Conservation (phyloP, 108 stramenopile genomes). For the Chaetoceros tenuissimus region DNA sequence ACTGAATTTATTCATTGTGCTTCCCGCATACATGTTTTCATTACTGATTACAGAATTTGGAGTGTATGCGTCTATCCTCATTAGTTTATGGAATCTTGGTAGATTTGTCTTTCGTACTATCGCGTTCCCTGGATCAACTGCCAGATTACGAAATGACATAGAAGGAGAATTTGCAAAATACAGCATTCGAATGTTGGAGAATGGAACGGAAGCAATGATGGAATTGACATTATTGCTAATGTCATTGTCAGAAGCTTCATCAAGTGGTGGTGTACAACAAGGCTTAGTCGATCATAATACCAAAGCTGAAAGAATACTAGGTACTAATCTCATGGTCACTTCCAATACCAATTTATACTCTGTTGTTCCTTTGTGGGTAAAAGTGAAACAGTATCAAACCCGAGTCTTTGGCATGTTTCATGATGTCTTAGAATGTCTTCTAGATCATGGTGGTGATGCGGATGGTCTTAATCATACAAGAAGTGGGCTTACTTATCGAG, state of each 20-base stretch:
- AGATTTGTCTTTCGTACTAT: conserved; percentile 60
- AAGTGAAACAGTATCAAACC: conserved; percentile 49
- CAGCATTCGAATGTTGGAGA: conserved; percentile 58
- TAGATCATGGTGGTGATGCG: conserved; percentile 29
- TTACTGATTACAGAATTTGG: conserved; percentile 58
- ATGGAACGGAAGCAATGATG: conserved; percentile 28
- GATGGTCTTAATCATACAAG: conserved; percentile 3
- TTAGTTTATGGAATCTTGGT: conserved; percentile 31
- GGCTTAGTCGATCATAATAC: neutral
- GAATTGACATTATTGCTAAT: conserved; percentile 30
- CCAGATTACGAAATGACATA: conserved; percentile 56
- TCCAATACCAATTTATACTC: conserved; percentile 1
- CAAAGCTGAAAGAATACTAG: no score
- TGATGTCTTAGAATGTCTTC: conserved; percentile 50
- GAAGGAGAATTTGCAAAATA: conserved; percentile 76
- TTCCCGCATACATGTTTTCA: conserved; percentile 47
- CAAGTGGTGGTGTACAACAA: neutral
- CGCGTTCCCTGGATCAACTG: conserved; percentile 76
- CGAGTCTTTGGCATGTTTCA: conserved; percentile 59
- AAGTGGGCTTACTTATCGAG: conserved; percentile 15
- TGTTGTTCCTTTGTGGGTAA: conserved; percentile 34
- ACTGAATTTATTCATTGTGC: conserved; percentile 26
- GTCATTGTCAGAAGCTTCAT: neutral
- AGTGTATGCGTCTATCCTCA: conserved; percentile 30
- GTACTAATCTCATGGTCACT: neutral